A percentile compares a stretch with the other conserved stretches of the same genome.
These are phyloP conservation scores for Centaurea solstitialis DNA, from an alignment of 129 eudicot species.

Conservation along the genomic window DNA sequence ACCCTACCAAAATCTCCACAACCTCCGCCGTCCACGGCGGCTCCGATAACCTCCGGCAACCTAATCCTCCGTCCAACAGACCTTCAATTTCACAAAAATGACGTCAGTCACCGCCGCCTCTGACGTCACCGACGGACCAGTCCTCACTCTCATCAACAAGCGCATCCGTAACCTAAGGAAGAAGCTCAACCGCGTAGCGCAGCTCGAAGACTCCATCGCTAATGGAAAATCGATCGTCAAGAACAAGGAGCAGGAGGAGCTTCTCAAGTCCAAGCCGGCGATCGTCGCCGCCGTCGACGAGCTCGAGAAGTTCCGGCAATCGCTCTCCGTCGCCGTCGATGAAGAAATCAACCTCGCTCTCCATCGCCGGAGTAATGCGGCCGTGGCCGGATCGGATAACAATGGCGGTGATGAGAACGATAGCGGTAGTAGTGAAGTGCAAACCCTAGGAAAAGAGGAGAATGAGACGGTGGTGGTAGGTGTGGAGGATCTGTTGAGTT, in stretches of 20 bases:
- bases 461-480: not conserved
- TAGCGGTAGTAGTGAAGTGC: not conserved
- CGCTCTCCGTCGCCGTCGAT: conserved; percentile 54
- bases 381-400: not conserved
- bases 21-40: conserved; percentile 16
- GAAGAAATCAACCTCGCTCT: conserved; percentile 48
- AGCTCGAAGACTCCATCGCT: conserved; percentile 68
- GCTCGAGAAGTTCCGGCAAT: conserved; percentile 80
- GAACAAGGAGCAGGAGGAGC: conserved; percentile 79
- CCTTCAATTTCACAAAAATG: not conserved
- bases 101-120: conserved; percentile 51
- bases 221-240: conserved; percentile 63
- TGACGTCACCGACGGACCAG: conserved; percentile 72
- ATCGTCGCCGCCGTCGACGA: conserved; percentile 68
- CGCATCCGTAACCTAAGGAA: conserved; percentile 86
- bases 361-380: not conserved
- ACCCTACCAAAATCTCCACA: conserved; percentile 13
- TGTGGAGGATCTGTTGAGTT: conserved; percentile 53
- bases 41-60: not conserved
- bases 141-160: conserved; percentile 74
- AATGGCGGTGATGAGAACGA: conserved; percentile 2
- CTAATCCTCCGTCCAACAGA: not conserved
- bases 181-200: conserved; percentile 72
- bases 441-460: conserved; percentile 21
- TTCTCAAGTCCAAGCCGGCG: conserved; percentile 55